These are phyloP conservation scores for Zopfia rhizophila DNA, from an alignment of 2,329 filamentous ascomycete species.

Conservation along the genomic window DNA sequence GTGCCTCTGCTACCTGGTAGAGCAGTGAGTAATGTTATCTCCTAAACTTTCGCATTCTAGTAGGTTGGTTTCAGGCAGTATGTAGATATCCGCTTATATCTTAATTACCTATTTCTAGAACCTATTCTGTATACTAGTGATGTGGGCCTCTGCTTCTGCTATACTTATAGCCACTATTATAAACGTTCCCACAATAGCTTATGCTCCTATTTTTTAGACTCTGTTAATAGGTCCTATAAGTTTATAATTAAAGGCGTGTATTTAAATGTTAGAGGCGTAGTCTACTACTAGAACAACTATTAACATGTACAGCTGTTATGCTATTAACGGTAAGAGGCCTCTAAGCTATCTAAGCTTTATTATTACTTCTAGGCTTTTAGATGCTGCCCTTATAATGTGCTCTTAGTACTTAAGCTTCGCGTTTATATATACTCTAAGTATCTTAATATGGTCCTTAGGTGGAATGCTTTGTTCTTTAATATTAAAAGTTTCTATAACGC, in stretches of 20 bases:
- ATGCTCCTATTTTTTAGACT: slow-evolving; percentile 19
- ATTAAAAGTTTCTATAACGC: background rate
- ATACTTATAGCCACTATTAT: slow-evolving; percentile 15
- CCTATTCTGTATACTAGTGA: slow-evolving; percentile 17
- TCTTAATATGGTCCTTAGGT: slow-evolving; percentile 22
- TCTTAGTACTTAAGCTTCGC: slow-evolving; percentile 23
- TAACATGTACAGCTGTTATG: slow-evolving; percentile 20
- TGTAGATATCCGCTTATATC: slow-evolving; percentile 19
- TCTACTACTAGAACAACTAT: slow-evolving; percentile 18
- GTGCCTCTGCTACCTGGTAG: slow-evolving; percentile 13
- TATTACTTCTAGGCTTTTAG: slow-evolving; percentile 21
- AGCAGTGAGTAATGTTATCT: slow-evolving; percentile 17
- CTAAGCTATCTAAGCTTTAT: slow-evolving; percentile 18
- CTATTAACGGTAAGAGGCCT: slow-evolving; percentile 19
- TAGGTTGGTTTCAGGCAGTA: slow-evolving; percentile 21
- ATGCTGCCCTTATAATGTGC: slow-evolving; percentile 22
- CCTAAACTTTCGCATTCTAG: slow-evolving; percentile 20
- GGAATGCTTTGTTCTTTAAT: slow-evolving; percentile 18
- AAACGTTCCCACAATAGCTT: slow-evolving; percentile 20
- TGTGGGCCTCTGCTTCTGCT: slow-evolving; percentile 23
- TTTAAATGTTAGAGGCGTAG: slow-evolving; percentile 19
- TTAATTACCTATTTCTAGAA: slow-evolving; percentile 22
- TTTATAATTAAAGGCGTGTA: slow-evolving; percentile 18
- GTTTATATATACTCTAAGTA: slow-evolving; percentile 25
- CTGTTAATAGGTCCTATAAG: slow-evolving; percentile 18